phyloP scores from a whole-genome alignment of 148 eudicot species.

The Camellia japonica region DNA sequence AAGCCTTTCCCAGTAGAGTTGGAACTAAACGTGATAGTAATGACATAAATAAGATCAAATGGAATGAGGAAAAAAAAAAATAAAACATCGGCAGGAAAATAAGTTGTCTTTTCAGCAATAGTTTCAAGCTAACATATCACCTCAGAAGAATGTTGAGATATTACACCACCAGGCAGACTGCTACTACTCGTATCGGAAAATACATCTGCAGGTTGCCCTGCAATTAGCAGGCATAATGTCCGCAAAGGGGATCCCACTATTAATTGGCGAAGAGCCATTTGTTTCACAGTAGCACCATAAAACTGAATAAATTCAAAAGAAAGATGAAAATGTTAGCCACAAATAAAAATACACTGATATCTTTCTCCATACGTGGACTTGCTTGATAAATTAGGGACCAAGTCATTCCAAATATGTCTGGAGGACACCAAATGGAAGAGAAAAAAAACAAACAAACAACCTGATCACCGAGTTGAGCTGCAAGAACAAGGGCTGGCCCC shows the following conservation, averaged over 20 bases:
- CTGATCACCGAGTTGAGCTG: too few relatives aligned
- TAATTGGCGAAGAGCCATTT: conserved; percentile 67
- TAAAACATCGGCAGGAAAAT: too few relatives aligned
- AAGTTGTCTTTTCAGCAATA: neutral
- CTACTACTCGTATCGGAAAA: conserved; percentile 35
- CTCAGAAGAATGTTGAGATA: conserved; percentile 41
- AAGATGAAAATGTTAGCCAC: neutral
- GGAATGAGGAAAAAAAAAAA: neutral
- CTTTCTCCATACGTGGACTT: neutral
- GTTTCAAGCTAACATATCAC: conserved; percentile 19
- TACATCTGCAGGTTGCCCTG: conserved; percentile 67
- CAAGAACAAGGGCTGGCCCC: conserved; percentile 24
- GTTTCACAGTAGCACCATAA: conserved; percentile 66
- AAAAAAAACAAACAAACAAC: too few relatives aligned
- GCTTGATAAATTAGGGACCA: neutral
- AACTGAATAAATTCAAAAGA: conserved; percentile 37
- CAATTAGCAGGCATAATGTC: too few relatives aligned
- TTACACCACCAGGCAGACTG: conserved; percentile 29
- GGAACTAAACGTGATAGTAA: too few relatives aligned
- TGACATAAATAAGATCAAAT: neutral
- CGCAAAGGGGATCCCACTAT: conserved; percentile 35
- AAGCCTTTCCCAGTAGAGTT: neutral
- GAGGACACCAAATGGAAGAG: neutral
- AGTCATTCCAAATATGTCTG: neutral
- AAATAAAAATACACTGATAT: neutral